Evolutionary conservation across 179 eudicot species (phyloP), one percentile per base, ranked within the genome.

Genomic region (Patellifolia procumbens): DNA sequence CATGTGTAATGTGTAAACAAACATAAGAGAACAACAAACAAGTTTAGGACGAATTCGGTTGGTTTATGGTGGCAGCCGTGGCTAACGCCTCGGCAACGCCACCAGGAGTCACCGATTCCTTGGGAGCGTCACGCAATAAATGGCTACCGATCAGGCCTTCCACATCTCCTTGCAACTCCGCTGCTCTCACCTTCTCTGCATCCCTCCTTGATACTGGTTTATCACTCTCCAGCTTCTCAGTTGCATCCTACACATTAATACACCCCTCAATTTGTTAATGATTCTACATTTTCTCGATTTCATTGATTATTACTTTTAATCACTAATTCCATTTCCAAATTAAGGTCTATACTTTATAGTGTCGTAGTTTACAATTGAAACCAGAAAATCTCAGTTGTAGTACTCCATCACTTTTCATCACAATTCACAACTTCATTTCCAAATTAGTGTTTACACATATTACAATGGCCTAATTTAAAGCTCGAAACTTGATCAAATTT

Each of bases 91-190:
- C 81, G 7, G 84, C 81, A 0, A 82, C 76, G 2, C 84, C 84
- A 2, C 79, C 81, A 2, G 84, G 84, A n/a, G 78, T 74, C 28
- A 70, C 73, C 6, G 79, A 62, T 24, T 82, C 81, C 75, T 82
- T 78, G 0, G 84, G 84, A 17, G 64, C 64, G 10, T 78, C 81
- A 1, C 56, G 59, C 5, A 64, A 67, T 8, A 68, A 19, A 34
- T 81, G 76, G 53, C 72, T 70, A 11, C 79, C 79, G 0, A 43
- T 32, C 1, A 82, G 67, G 13, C 84, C 84, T 26, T 82, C 84
- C 10, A 82, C 79, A 26, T 82, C 81, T 35, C 84, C 84, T 64
- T 78, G 84, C n/a, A 82, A 8, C 79, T 82, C 84, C 7, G 84
- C 84, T 0, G 81, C 84, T 82, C 70, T 78, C 48, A 82, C 81